Evolutionary conservation across 805 yeast species (phyloP).

Genomic region (Candida orba): DNA sequence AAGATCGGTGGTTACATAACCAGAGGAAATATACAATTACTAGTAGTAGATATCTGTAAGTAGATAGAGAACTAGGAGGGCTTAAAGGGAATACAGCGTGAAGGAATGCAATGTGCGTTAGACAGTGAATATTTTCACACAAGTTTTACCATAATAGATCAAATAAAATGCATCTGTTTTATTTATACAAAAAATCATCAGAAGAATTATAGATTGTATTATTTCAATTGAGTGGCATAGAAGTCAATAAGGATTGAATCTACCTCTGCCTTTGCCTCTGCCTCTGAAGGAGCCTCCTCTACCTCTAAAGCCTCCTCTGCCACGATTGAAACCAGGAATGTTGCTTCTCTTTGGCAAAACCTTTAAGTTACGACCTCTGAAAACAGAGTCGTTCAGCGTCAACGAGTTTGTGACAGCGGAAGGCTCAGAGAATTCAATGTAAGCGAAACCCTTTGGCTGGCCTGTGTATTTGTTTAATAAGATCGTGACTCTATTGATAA

Average conservation of each 20-base stretch:
- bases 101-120: no score
- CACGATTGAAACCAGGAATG: conserved; percentile 57
- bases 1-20: no score
- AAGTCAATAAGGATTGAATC: conserved; percentile 33
- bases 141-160: no score
- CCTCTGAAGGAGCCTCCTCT: conserved; percentile 26
- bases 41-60: no score
- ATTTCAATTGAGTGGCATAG: no score
- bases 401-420: conserved; percentile 61
- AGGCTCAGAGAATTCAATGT: conserved; percentile 71
- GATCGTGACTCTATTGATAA: conserved; percentile 74
- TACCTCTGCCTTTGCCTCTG: conserved; percentile 7
- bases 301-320: conserved; percentile 31
- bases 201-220: no score
- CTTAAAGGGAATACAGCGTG: no score
- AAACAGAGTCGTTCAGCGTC: conserved; percentile 52
- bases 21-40: no score
- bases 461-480: conserved; percentile 68
- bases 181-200: no score
- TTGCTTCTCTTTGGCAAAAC: conserved; percentile 77
- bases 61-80: no score
- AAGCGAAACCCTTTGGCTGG: conserved; percentile 82
- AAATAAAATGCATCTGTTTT: no score
- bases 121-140: no score
- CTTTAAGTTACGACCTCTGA: conserved; percentile 65